Evolutionary conservation across 345 rosid genomes (phyloP).

Genomic region (Corchorus capsularis): DNA sequence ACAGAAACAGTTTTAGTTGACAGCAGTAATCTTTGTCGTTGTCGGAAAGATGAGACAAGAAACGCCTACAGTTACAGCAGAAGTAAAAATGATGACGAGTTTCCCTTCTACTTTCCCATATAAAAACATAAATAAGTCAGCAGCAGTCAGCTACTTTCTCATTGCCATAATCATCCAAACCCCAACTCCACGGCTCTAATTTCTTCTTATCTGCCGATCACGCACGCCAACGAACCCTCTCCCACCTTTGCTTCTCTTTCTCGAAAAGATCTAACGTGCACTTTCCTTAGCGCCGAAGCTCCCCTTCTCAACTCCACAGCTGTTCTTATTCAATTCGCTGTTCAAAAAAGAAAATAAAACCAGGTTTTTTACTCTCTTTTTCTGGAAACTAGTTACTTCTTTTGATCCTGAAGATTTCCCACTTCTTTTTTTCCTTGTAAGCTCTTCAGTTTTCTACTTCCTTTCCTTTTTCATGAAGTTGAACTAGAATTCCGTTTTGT

Average conservation of each 20-base stretch:
- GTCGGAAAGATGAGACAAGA: not conserved
- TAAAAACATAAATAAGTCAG: not conserved
- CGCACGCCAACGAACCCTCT: not conserved
- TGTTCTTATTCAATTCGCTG: not conserved
- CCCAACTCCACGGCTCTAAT: not conserved
- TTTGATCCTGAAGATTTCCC: not conserved
- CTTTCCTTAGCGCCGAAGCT: not conserved
- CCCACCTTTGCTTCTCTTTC: not conserved
- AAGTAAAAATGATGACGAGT: not conserved
- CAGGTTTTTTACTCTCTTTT: constrained; percentile 20
- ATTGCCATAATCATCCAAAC: not conserved
- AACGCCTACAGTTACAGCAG: not conserved
- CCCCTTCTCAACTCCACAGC: not conserved
- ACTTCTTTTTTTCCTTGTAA: not conserved
- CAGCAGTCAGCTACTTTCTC: not conserved
- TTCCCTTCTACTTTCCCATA: not conserved
- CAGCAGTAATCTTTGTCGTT: not conserved
- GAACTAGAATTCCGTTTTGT: not conserved
- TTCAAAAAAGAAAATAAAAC: not conserved
- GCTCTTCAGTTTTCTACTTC: not conserved
- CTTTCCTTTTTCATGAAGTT: constrained; percentile 12
- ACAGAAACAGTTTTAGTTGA: not conserved
- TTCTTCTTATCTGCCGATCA: not conserved
- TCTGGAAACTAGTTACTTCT: not conserved
- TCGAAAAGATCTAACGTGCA: not conserved